Evolutionary conservation across 1,139 yeast species (phyloP).

Genomic region (Geotrichum restrictum): DNA sequence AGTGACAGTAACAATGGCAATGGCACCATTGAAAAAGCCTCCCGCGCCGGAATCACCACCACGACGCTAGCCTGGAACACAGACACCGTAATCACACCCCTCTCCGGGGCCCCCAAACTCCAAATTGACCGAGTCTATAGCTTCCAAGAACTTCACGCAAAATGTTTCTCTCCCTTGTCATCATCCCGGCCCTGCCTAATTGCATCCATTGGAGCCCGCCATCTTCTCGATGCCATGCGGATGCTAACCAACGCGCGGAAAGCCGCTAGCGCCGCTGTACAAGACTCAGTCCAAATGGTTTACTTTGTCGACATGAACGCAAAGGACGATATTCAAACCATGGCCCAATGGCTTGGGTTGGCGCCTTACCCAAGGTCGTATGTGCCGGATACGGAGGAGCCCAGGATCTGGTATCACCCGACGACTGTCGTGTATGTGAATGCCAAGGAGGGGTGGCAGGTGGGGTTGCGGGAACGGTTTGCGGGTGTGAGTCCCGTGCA

Average conservation of each 20-base stretch:
- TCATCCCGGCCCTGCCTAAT: slow-evolving; percentile 4
- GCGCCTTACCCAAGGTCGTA: background rate
- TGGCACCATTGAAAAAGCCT: too few species aligned
- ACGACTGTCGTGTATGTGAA: slow-evolving; percentile 1
- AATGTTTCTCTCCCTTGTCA: background rate
- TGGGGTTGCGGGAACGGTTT: background rate
- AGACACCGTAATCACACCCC: background rate
- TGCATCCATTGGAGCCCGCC: slow-evolving; percentile 1
- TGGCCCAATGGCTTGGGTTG: slow-evolving; percentile 3
- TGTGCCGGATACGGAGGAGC: background rate
- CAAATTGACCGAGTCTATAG: background rate
- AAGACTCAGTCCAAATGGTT: background rate
- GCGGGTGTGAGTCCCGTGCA: background rate
- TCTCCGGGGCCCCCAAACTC: background rate
- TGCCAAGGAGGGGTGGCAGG: background rate
- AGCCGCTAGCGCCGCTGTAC: background rate
- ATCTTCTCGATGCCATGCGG: background rate
- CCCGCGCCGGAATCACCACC: too few species aligned
- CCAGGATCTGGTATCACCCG: slow-evolving; percentile 3
- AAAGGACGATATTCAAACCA: background rate
- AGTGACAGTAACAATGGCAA: too few species aligned
- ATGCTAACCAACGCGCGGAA: background rate
- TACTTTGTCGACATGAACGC: background rate
- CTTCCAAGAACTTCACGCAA: background rate
- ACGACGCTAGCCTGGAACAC: background rate